phyloP scores from a whole-genome alignment of 2,329 filamentous ascomycete genomes.

The Huntiella moniliformis region DNA sequence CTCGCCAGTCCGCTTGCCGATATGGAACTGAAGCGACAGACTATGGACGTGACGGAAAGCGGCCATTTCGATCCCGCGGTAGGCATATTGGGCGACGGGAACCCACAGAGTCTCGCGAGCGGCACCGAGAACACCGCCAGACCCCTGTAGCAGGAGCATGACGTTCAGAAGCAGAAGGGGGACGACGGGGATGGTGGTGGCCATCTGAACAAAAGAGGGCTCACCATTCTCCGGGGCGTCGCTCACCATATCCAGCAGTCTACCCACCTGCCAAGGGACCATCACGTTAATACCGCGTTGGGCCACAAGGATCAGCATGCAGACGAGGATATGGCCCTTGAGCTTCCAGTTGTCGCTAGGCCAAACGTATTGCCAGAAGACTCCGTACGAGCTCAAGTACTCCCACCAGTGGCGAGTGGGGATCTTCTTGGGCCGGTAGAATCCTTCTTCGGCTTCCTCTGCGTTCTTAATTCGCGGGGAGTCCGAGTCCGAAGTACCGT shows the following conservation, averaged over 20 bases:
- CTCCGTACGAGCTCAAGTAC: constrained; percentile 75
- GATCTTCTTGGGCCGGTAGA: constrained; percentile 73
- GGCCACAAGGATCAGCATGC: constrained; percentile 59
- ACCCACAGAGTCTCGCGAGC: constrained; percentile 79
- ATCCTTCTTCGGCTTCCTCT: constrained; percentile 39
- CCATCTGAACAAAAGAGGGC: constrained; percentile 18
- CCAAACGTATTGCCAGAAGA: constrained; percentile 96
- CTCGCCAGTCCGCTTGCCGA: constrained; percentile 91
- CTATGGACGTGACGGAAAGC: constrained; percentile 95
- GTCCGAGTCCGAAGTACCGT: background rate
- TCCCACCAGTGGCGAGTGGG: constrained; percentile 91
- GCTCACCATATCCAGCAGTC: constrained; percentile 58
- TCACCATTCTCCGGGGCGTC: constrained; percentile 28
- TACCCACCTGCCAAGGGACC: constrained; percentile 65
- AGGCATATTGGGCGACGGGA: constrained; percentile 90
- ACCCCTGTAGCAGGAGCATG: constrained; percentile 49
- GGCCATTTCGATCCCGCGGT: constrained; percentile 79
- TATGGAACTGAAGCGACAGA: constrained; percentile 86
- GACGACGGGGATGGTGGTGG: constrained; percentile 36
- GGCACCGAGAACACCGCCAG: constrained; percentile 71
- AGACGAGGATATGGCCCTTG: constrained; percentile 62
- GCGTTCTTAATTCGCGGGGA: background rate
- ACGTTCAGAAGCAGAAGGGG: constrained; percentile 27
- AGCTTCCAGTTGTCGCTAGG: constrained; percentile 58
- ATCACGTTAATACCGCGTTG: constrained; percentile 74